These are phyloP conservation scores for Nemania sp. DNA, from an alignment of 2,329 filamentous ascomycete genomes.

Conservation along the genomic window DNA sequence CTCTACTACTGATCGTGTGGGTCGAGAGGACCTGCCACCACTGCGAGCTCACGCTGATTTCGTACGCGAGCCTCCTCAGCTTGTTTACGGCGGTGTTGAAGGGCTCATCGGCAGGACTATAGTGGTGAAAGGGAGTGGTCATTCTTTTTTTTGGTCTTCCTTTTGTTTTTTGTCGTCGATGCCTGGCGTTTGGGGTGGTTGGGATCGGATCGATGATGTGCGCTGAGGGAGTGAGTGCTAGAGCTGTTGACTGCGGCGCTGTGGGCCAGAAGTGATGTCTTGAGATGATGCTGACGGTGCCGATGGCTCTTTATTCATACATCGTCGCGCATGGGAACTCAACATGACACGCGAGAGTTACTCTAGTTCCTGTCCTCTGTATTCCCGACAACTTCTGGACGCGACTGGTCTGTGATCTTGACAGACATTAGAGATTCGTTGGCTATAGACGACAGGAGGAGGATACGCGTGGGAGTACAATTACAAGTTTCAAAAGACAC, in stretches of 20 bases:
- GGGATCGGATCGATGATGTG: too few species aligned
- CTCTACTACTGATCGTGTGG: neutral
- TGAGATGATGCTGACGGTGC: neutral
- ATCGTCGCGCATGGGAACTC: neutral
- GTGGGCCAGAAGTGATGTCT: neutral
- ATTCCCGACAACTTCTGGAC: too few species aligned
- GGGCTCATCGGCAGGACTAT: too few species aligned
- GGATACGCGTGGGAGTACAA: neutral
- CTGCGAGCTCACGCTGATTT: neutral
- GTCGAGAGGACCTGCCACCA: constrained; percentile 1
- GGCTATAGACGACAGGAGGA: too few species aligned
- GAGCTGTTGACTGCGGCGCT: neutral
- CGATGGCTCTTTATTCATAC: neutral
- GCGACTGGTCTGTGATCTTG: neutral
- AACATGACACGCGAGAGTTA: neutral
- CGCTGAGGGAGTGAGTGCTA: neutral
- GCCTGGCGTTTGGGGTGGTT: neutral
- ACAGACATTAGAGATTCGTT: neutral
- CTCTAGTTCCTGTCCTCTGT: neutral
- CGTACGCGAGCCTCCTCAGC: neutral
- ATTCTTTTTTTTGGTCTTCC: neutral
- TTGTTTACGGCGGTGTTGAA: neutral
- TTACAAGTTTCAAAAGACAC: neutral
- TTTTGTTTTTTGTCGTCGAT: neutral
- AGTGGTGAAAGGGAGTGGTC: neutral